Conservation (phyloP, 139 green algal genomes). For the Zygnema cylindricum region DNA sequence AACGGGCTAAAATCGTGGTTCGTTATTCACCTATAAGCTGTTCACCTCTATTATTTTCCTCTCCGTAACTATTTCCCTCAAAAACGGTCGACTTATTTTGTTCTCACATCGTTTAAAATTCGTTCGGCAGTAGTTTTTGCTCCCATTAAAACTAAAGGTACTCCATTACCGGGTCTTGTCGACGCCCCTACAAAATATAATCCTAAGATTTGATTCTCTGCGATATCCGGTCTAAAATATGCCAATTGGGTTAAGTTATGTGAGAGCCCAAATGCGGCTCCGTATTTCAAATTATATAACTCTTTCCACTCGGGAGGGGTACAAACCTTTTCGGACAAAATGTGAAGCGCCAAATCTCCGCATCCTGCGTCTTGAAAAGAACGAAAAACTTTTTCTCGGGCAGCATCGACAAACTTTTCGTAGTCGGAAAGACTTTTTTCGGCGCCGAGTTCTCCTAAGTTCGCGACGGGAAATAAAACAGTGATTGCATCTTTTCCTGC, state of each 20-base stretch:
- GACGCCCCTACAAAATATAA: no score
- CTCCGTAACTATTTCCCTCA: no score
- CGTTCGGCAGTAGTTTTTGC: constrained; percentile 28
- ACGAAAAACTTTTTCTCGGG: constrained; percentile 67
- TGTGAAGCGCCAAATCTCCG: no score
- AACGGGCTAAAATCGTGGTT: no score
- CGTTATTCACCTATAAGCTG: no score
- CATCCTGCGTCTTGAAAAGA: no score
- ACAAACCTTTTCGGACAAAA: constrained; percentile 73
- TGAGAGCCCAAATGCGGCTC: constrained; percentile 82
- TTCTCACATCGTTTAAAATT: constrained; percentile 7
- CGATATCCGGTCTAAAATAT: constrained; percentile 70
- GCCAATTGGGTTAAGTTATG: constrained; percentile 84
- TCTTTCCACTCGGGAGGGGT: constrained; percentile 15
- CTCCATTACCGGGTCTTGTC: constrained; percentile 87
- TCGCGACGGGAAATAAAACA: no score
- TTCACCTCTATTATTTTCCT: no score
- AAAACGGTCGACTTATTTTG: no score
- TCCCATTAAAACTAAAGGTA: constrained; percentile 75
- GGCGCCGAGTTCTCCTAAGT: no score
- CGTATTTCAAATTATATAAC: constrained; percentile 78
- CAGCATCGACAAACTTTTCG: constrained; percentile 65
- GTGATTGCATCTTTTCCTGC: constrained; percentile 68
- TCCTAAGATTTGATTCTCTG: constrained; percentile 62
- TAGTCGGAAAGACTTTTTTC: constrained; percentile 73